A percentile compares a stretch with the other conserved stretches of the same genome.
Conservation (phyloP, 768 basidiomycete genomes). For the Daedaleopsis nitida region DNA sequence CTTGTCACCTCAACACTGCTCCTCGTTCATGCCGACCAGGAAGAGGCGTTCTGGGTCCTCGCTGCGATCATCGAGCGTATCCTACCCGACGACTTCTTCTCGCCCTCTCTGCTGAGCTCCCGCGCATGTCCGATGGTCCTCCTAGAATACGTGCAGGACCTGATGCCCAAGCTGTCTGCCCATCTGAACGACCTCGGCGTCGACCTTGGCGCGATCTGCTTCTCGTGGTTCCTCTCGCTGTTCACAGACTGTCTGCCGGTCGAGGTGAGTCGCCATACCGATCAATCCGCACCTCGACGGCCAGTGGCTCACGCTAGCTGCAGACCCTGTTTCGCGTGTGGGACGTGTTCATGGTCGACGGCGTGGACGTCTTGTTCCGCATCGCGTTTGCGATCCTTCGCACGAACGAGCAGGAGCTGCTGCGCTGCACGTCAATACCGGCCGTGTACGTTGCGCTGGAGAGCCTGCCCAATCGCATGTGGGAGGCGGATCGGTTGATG, state of each 20-base stretch:
- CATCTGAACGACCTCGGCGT: constrained; percentile 83
- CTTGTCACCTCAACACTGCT: constrained; percentile 93
- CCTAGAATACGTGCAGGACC: constrained; percentile 81
- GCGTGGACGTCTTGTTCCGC: constrained; percentile 89
- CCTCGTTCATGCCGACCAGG: constrained; percentile 91
- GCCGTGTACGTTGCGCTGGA: constrained; percentile 90
- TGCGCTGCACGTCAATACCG: constrained; percentile 82
- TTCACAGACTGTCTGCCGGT: constrained; percentile 97
- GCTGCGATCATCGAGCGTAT: constrained; percentile 86
- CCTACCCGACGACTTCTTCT: constrained; percentile 92
- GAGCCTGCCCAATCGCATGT: constrained; percentile 89
- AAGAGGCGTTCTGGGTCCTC: constrained; percentile 97
- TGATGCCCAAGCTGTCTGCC: constrained; percentile 68
- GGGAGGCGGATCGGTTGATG: constrained; percentile 88
- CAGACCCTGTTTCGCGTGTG: constrained; percentile 94
- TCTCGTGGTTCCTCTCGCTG: constrained; percentile 97
- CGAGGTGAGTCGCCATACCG: constrained; percentile 56
- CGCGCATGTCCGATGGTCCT: constrained; percentile 93
- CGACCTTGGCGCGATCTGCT: constrained; percentile 92
- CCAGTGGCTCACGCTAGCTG: not conserved
- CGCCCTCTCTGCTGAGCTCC: constrained; percentile 88
- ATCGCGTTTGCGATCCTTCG: constrained; percentile 86
- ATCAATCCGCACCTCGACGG: not conserved
- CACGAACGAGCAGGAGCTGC: constrained; percentile 79
- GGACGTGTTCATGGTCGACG: constrained; percentile 95